A percentile compares a stretch with the other conserved stretches of the same genome.
phyloP scores from a whole-genome alignment of 495 filamentous ascomycete species.

The Neurospora hispaniola region DNA sequence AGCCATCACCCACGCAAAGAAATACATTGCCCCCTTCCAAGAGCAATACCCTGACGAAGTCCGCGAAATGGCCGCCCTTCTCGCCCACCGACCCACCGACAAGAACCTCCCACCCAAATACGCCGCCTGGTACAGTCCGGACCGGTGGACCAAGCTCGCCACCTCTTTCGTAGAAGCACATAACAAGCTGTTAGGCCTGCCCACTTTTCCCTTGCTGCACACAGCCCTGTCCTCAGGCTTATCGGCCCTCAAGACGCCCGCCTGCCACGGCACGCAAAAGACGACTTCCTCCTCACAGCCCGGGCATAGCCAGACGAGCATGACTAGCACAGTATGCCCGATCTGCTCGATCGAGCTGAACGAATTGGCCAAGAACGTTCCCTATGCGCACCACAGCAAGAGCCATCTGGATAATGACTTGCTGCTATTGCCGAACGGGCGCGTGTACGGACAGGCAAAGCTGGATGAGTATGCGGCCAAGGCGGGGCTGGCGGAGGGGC shows the following conservation, averaged over 20 bases:
- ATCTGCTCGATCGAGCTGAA: constrained; percentile 95
- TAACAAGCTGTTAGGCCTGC: constrained; percentile 77
- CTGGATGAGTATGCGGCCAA: constrained; percentile 69
- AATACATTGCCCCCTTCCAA: constrained; percentile 57
- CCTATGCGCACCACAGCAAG: constrained; percentile 89
- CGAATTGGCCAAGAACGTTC: constrained; percentile 74
- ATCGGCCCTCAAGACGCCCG: constrained; percentile 89
- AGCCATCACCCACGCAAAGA: constrained; percentile 71
- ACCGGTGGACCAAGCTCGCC: constrained; percentile 69
- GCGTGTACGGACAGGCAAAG: constrained; percentile 70
- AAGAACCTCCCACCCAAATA: constrained; percentile 32
- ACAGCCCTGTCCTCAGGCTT: constrained; percentile 85
- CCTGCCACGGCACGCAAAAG: constrained; percentile 53
- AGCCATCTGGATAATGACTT: constrained; percentile 79
- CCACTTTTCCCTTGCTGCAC: constrained; percentile 74
- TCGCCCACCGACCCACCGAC: constrained; percentile 55
- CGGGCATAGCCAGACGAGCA: constrained; percentile 21
- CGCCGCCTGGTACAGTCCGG: constrained; percentile 52
- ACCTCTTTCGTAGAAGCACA: constrained; percentile 76
- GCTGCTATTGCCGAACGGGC: constrained; percentile 75
- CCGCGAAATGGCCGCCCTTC: constrained; percentile 62
- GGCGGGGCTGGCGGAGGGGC: constrained; percentile 47
- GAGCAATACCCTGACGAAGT: constrained; percentile 61
- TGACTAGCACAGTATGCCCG: constrained; percentile 57
- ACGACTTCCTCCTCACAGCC: constrained; percentile 12